Evolutionary conservation across 768 basidiomycete genomes (phyloP).

Genomic region (Mycena chlorophos): DNA sequence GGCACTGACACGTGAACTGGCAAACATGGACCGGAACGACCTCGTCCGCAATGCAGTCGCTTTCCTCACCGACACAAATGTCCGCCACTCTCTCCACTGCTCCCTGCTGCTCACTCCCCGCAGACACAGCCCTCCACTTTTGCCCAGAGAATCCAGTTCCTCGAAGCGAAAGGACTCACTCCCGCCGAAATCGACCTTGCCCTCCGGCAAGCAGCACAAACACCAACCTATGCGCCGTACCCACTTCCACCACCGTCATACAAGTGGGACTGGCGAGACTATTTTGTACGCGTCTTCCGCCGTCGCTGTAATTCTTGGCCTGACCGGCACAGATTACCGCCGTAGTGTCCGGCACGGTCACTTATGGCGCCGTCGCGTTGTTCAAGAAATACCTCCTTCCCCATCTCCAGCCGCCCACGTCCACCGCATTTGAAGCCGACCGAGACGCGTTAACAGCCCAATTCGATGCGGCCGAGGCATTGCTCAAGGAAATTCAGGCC

Average conservation of each 20-base stretch:
- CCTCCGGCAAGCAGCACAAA: conserved; percentile 57
- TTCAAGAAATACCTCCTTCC: conserved; percentile 93
- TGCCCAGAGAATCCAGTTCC: conserved; percentile 85
- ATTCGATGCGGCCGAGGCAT: conserved; percentile 83
- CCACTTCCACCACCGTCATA: conserved; percentile 45
- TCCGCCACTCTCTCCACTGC: conserved; percentile 23
- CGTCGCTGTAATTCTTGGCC: conserved; percentile 26
- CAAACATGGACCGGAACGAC: conserved; percentile 65
- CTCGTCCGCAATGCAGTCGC: conserved; percentile 78
- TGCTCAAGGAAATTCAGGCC: conserved; percentile 76
- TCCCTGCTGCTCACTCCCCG: conserved; percentile 1
- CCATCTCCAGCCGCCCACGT: conserved; percentile 83
- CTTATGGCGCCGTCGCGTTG: conserved; percentile 76
- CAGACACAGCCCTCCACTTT: conserved; percentile 79
- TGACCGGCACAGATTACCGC: conserved; percentile 73
- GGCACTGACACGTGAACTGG: conserved; percentile 22
- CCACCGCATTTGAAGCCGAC: conserved; percentile 88
- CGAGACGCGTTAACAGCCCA: conserved; percentile 82
- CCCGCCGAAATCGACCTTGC: conserved; percentile 84
- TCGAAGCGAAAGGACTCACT: conserved; percentile 92
- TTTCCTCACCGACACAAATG: conserved; percentile 86
- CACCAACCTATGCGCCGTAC: conserved; percentile 39
- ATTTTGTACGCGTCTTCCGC: conserved; percentile 70
- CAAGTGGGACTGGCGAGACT: conserved; percentile 93
- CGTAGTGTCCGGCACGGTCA: conserved; percentile 82